Percentiles rank a stretch among this genome's conserved stretches.
Evolutionary conservation across 345 rosid genomes (phyloP).

Genomic region (Nasturtium officinale): DNA sequence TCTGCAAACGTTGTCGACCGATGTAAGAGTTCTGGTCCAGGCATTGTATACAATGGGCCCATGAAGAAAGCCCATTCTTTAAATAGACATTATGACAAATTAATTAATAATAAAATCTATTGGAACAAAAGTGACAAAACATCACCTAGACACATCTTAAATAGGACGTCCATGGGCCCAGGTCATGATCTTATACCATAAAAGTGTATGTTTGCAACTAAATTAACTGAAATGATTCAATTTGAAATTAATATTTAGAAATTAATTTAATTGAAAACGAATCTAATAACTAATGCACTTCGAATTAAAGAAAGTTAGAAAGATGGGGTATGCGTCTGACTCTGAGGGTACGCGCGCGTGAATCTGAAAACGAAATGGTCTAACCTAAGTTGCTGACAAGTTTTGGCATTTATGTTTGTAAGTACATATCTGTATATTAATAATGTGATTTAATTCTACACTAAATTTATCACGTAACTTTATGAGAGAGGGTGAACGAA

Average conservation of each 20-base stretch:
- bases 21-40: not conserved
- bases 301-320: not conserved
- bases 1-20: slow-evolving; percentile 12
- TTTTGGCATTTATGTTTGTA: slow-evolving; percentile 36
- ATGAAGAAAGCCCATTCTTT: slow-evolving; percentile 3
- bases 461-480: not conserved
- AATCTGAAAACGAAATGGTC: not conserved
- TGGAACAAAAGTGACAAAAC: slow-evolving; percentile 3
- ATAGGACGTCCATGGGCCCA: not conserved
- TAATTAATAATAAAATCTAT: not conserved
- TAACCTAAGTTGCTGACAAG: slow-evolving; percentile 33
- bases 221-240: not conserved
- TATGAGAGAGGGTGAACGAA: slow-evolving; percentile 27
- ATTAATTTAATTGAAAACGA: not conserved
- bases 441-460: slow-evolving; percentile 22
- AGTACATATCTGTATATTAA: slow-evolving; percentile 5
- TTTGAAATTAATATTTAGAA: not conserved
- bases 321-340: not conserved
- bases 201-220: not conserved
- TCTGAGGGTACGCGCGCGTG: not conserved
- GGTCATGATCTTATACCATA: not conserved
- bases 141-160: not conserved
- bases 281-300: not conserved
- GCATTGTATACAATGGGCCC: not conserved
- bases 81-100: not conserved